Evolutionary conservation across 306 rosid species (phyloP), one percentile per base, ranked within the genome.

Genomic region (Nissolia schottii): DNA sequence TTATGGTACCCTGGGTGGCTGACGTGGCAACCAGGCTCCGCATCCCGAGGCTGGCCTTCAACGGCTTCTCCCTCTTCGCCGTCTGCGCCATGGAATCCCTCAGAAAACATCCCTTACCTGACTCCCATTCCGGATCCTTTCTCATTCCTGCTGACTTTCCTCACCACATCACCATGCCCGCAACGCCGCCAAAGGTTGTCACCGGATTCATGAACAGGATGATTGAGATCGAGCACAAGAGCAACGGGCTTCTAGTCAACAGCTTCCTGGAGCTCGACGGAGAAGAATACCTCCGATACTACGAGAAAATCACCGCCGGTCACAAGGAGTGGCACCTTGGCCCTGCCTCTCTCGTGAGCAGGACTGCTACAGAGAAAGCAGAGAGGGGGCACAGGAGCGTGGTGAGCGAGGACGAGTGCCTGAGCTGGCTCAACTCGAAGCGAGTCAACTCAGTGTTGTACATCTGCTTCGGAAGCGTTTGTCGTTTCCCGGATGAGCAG

Each of bases 181-280:
- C 67, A 2, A 0, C 13, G 9, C 74, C 77, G 3, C 80, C 68
- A 0, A 54, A 79, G 34, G 0, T 0, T 18, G 0, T 16, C 22
- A 18, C 0, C 3, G 59, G 2, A 8, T 0, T 40, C 31, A 2
- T 74, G 11, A 50, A 15, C 5, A 0, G 3, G 0, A 0, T 27
- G 34, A 8, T 34, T 0, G 50, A 13, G n/a, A 31, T 34, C 1
- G 74, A 40, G 58, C 14, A 40, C 37, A 76, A 73, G 23, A 75
- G 87, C 35, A 4, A 64, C 1, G 87, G 80, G 0, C 13, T 45
- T 2, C 35, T 83, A 10, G 72, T 79, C 2, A 83, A 83, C 49
- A 67, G 29, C 4, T 79, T 83, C n/a, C 35, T 5, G 0, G 84
- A 83, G 48, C 65, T 83, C 14, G 79, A 74, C 25, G 79, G 79